Evolutionary conservation across 2,329 filamentous ascomycete genomes (phyloP), one percentile per base, ranked within the genome.

Genomic region (Alternaria gaisen): DNA sequence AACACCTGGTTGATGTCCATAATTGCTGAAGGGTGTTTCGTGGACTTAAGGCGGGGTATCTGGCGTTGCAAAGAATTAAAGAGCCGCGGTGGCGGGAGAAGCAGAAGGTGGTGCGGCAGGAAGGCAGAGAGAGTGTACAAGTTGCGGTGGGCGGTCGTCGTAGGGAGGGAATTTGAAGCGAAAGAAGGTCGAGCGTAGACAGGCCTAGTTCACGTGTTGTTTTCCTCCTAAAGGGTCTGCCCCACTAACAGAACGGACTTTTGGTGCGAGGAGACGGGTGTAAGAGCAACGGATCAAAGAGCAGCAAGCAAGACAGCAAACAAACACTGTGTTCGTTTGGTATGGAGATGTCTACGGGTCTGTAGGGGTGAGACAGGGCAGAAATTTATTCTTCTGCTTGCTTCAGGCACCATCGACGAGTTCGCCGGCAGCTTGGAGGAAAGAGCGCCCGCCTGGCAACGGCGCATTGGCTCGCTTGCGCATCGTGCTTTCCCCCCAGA

Each of bases 1-100:
- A 99, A 91, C 85, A 99, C 94, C 84, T 93, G 91, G 86, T 94
- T 97, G 85, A 98, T 96, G 85, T 98, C 93, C 91, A 96, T 94
- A 85, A 88, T 93, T 81, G 77, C 66, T 69, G 70, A 72, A 73
- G 74, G 73, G 72, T 60, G 67, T 60, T 63, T 65, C 56, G 53
- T 60, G 59, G 66, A 59, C 38, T 64, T 60, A 68, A 65, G 66
- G 66, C 67, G 60, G 70, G 65, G 69, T 72, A 68, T 70, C 63
- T 63, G 58, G 62, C 48, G 62, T 62, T 47, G 42, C 60, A 51
- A 56, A 54, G 56, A 47, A 58, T 57, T 53, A 61, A 57, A 67
- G 60, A 60, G 61, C 65, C 65, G 64, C 59, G 58, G 68, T 51
- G 63, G 68, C 66, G 62, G 60, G 59, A 61, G 58, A 53, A 41